Evolutionary conservation across 345 rosid genomes (phyloP).

Genomic region (thale cress (Arabidopsis thaliana)): DNA sequence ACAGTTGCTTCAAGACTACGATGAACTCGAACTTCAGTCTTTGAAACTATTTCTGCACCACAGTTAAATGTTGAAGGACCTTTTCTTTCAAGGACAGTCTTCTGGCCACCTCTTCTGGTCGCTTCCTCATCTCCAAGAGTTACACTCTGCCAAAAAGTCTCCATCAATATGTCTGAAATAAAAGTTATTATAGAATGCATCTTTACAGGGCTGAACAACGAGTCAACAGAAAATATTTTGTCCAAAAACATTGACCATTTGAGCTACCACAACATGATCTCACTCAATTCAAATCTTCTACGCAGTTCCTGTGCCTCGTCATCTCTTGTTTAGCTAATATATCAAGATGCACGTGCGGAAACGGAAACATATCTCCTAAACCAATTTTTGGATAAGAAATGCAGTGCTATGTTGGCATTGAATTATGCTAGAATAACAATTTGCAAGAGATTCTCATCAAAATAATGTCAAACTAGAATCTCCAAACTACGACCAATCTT

Average conservation of each 20-base stretch:
- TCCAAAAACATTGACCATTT: neutral
- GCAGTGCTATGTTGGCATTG: neutral
- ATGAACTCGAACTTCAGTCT: slow-evolving; percentile 86
- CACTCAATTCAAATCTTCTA: neutral
- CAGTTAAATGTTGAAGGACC: slow-evolving; percentile 84
- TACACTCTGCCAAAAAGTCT: slow-evolving; percentile 61
- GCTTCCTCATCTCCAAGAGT: slow-evolving; percentile 94
- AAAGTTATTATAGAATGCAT: neutral
- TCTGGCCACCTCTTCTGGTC: slow-evolving; percentile 81
- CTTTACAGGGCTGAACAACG: neutral
- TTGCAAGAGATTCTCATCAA: slow-evolving; percentile 19
- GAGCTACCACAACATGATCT: slow-evolving; percentile 18
- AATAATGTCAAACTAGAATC: neutral
- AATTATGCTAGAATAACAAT: slow-evolving; percentile 13
- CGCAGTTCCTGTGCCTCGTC: neutral
- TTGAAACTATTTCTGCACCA: slow-evolving; percentile 84
- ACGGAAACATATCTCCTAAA: neutral
- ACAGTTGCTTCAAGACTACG: slow-evolving; percentile 89
- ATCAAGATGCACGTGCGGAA: slow-evolving; percentile 17
- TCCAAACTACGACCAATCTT: neutral
- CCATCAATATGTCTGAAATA: slow-evolving; percentile 29
- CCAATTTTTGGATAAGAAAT: slow-evolving; percentile 1
- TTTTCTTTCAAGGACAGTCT: slow-evolving; percentile 85
- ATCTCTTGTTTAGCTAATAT: neutral
- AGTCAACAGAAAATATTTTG: neutral